phyloP scores from a whole-genome alignment of 2,329 filamentous ascomycete genomes.

The Colletotrichum spaethianum region DNA sequence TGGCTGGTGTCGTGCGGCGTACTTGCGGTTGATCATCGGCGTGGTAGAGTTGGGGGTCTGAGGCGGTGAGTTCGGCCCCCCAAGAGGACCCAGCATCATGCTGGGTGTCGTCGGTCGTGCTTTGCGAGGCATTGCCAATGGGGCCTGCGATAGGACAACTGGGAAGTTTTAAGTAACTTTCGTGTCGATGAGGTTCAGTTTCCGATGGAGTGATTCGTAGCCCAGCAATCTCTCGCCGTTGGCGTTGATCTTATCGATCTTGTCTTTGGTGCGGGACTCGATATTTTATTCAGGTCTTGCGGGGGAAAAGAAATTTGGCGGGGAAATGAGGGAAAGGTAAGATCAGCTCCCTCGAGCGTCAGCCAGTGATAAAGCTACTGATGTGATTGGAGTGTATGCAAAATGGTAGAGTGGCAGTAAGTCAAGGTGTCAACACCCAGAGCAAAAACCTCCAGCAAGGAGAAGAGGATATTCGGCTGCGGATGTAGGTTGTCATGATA shows the following conservation, averaged over 20 bases:
- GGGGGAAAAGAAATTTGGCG: conserved; percentile 32
- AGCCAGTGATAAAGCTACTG: conserved; percentile 28
- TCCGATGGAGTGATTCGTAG: background rate
- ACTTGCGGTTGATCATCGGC: conserved; percentile 52
- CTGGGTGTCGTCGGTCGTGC: conserved; percentile 60
- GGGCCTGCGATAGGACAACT: background rate
- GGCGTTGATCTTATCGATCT: conserved; percentile 37
- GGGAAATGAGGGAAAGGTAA: conserved; percentile 30
- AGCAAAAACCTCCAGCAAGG: conserved; percentile 57
- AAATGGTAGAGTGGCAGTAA: conserved; percentile 29
- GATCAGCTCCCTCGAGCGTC: conserved; percentile 33
- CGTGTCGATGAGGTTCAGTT: background rate
- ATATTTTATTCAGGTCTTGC: conserved; percentile 25
- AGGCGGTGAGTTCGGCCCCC: conserved; percentile 62
- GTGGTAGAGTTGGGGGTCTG: conserved; percentile 60
- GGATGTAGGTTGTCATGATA: conserved; percentile 57
- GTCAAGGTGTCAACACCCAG: conserved; percentile 57
- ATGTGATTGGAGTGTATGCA: conserved; percentile 9
- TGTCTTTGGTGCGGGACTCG: conserved; percentile 17
- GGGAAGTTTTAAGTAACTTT: background rate
- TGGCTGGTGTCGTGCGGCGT: conserved; percentile 50
- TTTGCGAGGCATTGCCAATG: conserved; percentile 48
- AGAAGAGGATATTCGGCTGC: conserved; percentile 54
- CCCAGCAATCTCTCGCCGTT: background rate
- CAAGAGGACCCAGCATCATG: conserved; percentile 53